A percentile compares a stretch with the other conserved stretches of the same genome.
Conservation (phyloP, 2,329 filamentous ascomycete genomes). For the Microdochium trichocladiopsis region DNA sequence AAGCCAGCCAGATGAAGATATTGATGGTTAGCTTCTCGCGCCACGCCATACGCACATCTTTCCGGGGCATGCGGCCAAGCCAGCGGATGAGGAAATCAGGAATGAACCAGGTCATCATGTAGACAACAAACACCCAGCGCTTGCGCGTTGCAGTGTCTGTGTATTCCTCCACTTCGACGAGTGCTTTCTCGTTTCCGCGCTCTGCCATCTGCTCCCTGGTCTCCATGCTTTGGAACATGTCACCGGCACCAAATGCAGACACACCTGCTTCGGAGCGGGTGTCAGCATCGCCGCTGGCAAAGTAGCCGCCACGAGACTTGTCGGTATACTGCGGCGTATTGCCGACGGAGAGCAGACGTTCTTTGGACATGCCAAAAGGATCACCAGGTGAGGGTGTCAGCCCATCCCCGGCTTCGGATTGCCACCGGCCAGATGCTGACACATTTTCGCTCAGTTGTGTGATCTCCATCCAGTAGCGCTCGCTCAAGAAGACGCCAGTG, state of each 20-base stretch:
- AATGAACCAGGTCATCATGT: slow-evolving; percentile 75
- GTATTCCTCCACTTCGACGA: slow-evolving; percentile 85
- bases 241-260: slow-evolving; percentile 84
- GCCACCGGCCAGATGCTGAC: slow-evolving; percentile 45
- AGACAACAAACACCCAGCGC: slow-evolving; percentile 84
- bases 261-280: slow-evolving; percentile 83
- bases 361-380: slow-evolving; percentile 56
- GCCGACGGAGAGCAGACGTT: slow-evolving; percentile 45
- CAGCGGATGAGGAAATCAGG: slow-evolving; percentile 76
- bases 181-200: slow-evolving; percentile 83
- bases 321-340: slow-evolving; percentile 62
- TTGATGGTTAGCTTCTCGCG: slow-evolving; percentile 98
- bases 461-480: slow-evolving; percentile 91
- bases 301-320: slow-evolving; percentile 72
- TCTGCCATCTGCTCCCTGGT: slow-evolving; percentile 92
- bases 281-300: slow-evolving; percentile 71
- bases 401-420: slow-evolving; percentile 57
- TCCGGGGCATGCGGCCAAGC: slow-evolving; percentile 80
- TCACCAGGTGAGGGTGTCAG: slow-evolving; percentile 51
- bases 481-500: slow-evolving; percentile 92
- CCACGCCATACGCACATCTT: slow-evolving; percentile 90
- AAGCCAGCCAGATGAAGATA: slow-evolving; percentile 89
- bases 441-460: slow-evolving; percentile 63
- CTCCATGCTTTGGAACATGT: slow-evolving; percentile 97
- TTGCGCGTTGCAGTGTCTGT: slow-evolving; percentile 73